Evolutionary conservation across 2,329 filamentous ascomycete species (phyloP), one percentile per base, ranked within the genome.

Genomic region (Aspergillus terreus): DNA sequence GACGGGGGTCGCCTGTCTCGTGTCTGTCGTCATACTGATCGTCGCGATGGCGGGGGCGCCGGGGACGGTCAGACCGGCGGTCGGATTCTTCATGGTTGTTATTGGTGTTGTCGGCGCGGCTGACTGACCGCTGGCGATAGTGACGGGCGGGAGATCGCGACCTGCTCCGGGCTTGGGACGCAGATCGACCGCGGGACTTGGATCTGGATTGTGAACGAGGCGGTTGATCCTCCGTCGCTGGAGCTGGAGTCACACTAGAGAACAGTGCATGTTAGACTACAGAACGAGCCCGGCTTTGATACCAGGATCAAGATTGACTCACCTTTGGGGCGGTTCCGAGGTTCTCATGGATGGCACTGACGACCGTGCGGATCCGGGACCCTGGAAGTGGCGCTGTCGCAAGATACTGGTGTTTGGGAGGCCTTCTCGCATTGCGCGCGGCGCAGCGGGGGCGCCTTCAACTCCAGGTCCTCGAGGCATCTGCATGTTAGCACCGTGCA

Each of bases 341-440:
- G 55, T 55, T 36, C 48, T 61, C 40, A 49, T 56, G 12, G 60
- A 47, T 5, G 62, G 47, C 23, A 59, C 44, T 4, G 61, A 48
- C 36, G 62, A 62, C 50, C 66, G 65, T 45, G 65, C 69, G 47
- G 67, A 63, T 47, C 64, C 62, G 11, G 67, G 63, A 46, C 64
- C 62, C 14, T 72, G 67, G 52, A 76, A 75, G 15, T 69, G 83
- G 76, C 68, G 85, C 68, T 79, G 71, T 62, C 87, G 82, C 58
- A 85, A 81, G 48, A 88, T 81, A 59, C 88, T 89, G 51, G 86
- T 92, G 69, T 95, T 95, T 47, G 89, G 88, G 10, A 91, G 77
- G 27, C 91, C 90, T 71, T 94, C 87, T 57, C 92, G 83, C 90
- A 97, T 95, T 15, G 94, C 94, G 72, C 94, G 92, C 44, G 94